A percentile compares a stretch with the other conserved stretches of the same genome.
These are phyloP conservation scores for Malassezia furfur DNA, from an alignment of 1,284 basidiomycete species.

Conservation along the genomic window DNA sequence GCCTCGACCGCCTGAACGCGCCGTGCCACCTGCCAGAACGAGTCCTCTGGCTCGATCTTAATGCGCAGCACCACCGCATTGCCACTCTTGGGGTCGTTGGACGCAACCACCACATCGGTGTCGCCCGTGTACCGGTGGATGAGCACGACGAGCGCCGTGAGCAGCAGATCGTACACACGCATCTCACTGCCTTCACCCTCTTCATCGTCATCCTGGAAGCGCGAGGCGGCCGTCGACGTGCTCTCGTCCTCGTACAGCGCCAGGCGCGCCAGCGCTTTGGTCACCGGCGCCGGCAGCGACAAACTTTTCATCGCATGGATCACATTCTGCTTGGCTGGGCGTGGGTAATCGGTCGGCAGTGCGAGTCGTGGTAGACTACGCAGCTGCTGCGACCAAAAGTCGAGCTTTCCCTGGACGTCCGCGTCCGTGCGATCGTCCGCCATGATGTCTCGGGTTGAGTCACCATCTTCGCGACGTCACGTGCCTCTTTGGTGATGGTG, in stretches of 20 bases:
- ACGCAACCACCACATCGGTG: slow-evolving; percentile 84
- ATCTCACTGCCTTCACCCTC: slow-evolving; percentile 49
- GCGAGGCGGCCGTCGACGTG: slow-evolving; percentile 18
- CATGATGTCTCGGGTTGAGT: slow-evolving; percentile 1
- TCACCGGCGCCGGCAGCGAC: slow-evolving; percentile 24
- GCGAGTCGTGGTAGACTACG: slow-evolving; percentile 72
- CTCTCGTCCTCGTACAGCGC: slow-evolving; percentile 60
- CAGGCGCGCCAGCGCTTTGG: slow-evolving; percentile 37
- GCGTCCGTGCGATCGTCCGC: background rate
- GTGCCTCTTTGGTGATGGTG: background rate
- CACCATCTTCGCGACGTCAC: slow-evolving; percentile 1
- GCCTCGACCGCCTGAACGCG: slow-evolving; percentile 72
- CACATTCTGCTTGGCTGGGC: slow-evolving; percentile 54
- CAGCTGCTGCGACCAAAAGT: slow-evolving; percentile 48
- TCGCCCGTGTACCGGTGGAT: slow-evolving; percentile 94
- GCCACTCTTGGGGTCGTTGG: slow-evolving; percentile 62
- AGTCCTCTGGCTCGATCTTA: slow-evolving; percentile 72
- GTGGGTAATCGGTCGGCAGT: slow-evolving; percentile 90
- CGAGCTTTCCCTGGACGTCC: slow-evolving; percentile 1
- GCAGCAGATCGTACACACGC: slow-evolving; percentile 79
- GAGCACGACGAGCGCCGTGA: slow-evolving; percentile 80
- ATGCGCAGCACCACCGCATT: slow-evolving; percentile 78
- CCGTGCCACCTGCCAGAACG: slow-evolving; percentile 83
- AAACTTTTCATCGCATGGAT: slow-evolving; percentile 42
- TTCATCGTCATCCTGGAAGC: slow-evolving; percentile 20